Percentiles rank a stretch among this genome's conserved stretches.
These are phyloP conservation scores for Echites panduratus DNA, from an alignment of 257 asterid species.

Conservation along the genomic window DNA sequence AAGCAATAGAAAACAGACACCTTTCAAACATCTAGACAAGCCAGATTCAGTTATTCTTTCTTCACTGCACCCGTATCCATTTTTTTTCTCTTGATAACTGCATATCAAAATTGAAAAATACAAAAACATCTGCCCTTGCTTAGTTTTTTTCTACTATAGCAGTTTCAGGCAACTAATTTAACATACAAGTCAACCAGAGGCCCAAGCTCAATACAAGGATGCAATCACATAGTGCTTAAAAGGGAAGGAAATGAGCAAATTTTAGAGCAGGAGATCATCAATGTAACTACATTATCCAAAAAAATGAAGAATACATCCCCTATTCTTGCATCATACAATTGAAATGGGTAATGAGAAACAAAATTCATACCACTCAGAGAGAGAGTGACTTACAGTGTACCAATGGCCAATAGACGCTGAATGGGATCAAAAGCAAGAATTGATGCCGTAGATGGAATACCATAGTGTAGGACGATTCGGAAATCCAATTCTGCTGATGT, in stretches of 20 bases:
- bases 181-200: neutral
- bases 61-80: neutral
- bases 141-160: neutral
- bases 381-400: slow-evolving; percentile 55
- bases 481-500: slow-evolving; percentile 56
- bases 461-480: slow-evolving; percentile 66
- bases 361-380: neutral
- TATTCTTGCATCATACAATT: neutral
- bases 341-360: slow-evolving; percentile 4
- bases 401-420: slow-evolving; percentile 79
- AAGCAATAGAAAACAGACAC: neutral
- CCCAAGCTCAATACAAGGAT: neutral
- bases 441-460: slow-evolving; percentile 77
- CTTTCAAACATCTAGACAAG: neutral
- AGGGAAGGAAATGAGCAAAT: neutral
- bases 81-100: neutral
- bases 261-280: neutral
- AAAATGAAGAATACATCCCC: neutral
- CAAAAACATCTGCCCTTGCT: neutral
- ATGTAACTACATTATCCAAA: neutral
- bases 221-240: neutral
- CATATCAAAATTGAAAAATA: neutral
- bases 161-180: slow-evolving; percentile 2
- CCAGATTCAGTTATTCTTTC: neutral
- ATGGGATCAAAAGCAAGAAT: slow-evolving; percentile 81